Evolutionary conservation across 106 monocot genomes (phyloP).

Genomic region (Allium sativum): DNA sequence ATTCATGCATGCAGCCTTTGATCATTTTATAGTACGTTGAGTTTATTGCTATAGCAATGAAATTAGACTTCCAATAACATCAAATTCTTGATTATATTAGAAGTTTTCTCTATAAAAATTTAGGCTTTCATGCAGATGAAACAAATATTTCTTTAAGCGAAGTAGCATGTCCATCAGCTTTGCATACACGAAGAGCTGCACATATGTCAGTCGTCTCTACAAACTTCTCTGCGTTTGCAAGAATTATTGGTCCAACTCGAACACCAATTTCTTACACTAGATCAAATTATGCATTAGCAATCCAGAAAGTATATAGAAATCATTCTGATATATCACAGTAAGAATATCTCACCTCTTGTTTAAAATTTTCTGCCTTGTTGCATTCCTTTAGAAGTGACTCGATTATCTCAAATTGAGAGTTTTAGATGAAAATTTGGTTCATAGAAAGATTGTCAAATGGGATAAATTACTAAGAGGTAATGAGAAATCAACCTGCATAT

Average conservation of each 20-base stretch:
- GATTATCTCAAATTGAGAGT: slow-evolving; percentile 24
- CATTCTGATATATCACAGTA: too few relatives aligned
- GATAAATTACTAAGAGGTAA: not conserved
- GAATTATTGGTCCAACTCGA: slow-evolving; percentile 32
- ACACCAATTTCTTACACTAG: slow-evolving; percentile 61
- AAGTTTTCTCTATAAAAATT: not conserved
- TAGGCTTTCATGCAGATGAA: slow-evolving; percentile 3
- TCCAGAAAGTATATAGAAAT: too few relatives aligned
- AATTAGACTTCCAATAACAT: too few relatives aligned
- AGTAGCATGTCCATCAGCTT: slow-evolving; percentile 4
- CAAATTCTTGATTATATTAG: too few relatives aligned
- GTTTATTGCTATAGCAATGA: too few relatives aligned
- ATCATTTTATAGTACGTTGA: too few relatives aligned
- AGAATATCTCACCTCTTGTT: slow-evolving; percentile 20
- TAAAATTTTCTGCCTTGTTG: slow-evolving; percentile 15
- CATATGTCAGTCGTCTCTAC: slow-evolving; percentile 56
- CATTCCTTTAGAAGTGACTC: slow-evolving; percentile 31
- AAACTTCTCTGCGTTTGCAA: slow-evolving; percentile 32
- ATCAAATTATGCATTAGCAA: not conserved
- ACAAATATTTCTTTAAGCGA: slow-evolving; percentile 1
- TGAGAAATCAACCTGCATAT: slow-evolving; percentile 29
- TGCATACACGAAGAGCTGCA: slow-evolving; percentile 32
- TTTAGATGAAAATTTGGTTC: not conserved
- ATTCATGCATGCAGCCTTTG: too few relatives aligned
- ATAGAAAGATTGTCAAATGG: too few relatives aligned